These are phyloP conservation scores for Hanseniaspora jakobsenii DNA, from an alignment of 805 yeast species.

Conservation along the genomic window DNA sequence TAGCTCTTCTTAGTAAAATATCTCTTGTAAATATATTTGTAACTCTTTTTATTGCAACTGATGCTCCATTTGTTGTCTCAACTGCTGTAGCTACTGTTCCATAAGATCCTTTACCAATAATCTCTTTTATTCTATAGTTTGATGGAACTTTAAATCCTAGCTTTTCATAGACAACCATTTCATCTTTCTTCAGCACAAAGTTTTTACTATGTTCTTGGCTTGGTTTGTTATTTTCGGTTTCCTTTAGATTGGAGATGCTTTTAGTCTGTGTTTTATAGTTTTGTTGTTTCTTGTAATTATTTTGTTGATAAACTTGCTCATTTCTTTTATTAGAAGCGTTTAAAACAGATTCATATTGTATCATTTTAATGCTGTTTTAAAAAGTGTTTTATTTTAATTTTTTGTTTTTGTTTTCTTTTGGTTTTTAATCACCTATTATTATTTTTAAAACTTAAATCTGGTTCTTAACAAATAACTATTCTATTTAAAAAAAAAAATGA, in stretches of 20 bases:
- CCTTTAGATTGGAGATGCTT: no score
- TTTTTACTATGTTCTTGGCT: no score
- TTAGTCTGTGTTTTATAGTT: no score
- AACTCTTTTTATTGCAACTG: constrained; percentile 72
- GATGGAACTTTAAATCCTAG: constrained; percentile 52
- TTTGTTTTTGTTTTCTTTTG: background rate
- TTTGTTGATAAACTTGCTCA: background rate
- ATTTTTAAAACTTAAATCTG: no score
- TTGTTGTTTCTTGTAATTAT: background rate
- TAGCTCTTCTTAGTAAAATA: constrained; percentile 61
- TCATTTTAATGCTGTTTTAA: background rate
- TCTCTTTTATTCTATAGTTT: constrained; percentile 44
- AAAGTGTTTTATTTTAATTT: background rate
- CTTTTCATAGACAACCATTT: constrained; percentile 34
- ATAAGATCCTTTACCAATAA: constrained; percentile 75
- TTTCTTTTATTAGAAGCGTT: background rate
- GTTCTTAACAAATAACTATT: no score
- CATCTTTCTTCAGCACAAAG: no score
- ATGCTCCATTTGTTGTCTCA: constrained; percentile 26
- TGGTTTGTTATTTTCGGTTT: no score
- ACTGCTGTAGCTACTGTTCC: constrained; percentile 73
- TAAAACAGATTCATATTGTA: background rate
- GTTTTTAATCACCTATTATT: no score
- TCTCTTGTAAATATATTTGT: constrained; percentile 55
- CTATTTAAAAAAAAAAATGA: no score